Percentiles rank a stretch among this genome's conserved stretches.
Evolutionary conservation across 352 stramenopile species (phyloP).

Genomic region (Globisporangium paroecandrum): DNA sequence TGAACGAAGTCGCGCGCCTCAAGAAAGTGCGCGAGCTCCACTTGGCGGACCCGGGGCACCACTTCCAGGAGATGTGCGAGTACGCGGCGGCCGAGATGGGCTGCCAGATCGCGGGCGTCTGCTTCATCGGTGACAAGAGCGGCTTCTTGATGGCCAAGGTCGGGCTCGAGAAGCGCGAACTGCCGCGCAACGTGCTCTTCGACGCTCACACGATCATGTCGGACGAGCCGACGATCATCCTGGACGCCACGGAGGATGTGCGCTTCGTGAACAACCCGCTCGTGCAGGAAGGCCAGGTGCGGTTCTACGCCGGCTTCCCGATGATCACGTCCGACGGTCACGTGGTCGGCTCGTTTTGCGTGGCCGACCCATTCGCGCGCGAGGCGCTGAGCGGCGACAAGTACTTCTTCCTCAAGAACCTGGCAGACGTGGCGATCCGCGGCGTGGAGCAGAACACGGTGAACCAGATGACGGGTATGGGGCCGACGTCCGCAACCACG

Average conservation of each 20-base stretch:
- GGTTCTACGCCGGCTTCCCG: slow-evolving; percentile 82
- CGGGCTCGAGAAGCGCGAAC: slow-evolving; percentile 69
- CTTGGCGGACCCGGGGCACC: slow-evolving; percentile 65
- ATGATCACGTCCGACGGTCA: slow-evolving; percentile 65
- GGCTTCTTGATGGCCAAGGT: slow-evolving; percentile 82
- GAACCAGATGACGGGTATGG: slow-evolving; percentile 28
- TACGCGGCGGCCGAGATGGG: slow-evolving; percentile 76
- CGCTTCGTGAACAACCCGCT: slow-evolving; percentile 80
- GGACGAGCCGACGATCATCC: slow-evolving; percentile 64
- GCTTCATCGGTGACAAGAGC: slow-evolving; percentile 84
- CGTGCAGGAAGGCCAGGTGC: slow-evolving; percentile 67
- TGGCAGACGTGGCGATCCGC: slow-evolving; percentile 70
- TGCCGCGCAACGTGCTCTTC: slow-evolving; percentile 76
- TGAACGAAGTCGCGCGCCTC: slow-evolving; percentile 59
- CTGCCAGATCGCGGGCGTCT: slow-evolving; percentile 79
- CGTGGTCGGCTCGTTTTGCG: slow-evolving; percentile 69
- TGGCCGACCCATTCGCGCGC: slow-evolving; percentile 73
- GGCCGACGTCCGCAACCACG: slow-evolving; percentile 14
- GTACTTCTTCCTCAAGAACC: slow-evolving; percentile 80
- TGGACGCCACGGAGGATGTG: slow-evolving; percentile 76
- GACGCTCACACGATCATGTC: slow-evolving; percentile 84
- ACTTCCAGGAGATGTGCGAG: slow-evolving; percentile 88
- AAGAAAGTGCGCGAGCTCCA: slow-evolving; percentile 74
- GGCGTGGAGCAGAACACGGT: slow-evolving; percentile 81
- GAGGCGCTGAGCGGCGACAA: slow-evolving; percentile 75